Evolutionary conservation across 2,329 filamentous ascomycete genomes (phyloP).

Genomic region (Anthostomella pinea): DNA sequence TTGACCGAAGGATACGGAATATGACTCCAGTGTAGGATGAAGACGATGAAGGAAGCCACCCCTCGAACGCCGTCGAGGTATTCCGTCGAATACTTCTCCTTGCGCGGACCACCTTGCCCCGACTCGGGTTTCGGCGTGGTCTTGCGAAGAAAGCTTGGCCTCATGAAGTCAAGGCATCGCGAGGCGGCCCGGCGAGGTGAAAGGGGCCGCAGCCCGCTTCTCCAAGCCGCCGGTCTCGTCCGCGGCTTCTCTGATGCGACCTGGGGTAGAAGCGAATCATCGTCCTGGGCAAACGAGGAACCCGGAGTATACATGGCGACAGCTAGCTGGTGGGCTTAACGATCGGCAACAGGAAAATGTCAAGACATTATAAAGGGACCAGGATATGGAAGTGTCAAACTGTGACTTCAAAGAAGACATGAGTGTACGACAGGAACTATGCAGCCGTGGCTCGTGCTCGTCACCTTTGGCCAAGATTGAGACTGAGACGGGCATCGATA

Average conservation of each 20-base stretch:
- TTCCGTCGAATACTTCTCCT: conserved; percentile 31
- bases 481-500: too few relatives aligned
- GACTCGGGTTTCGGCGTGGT: conserved; percentile 12
- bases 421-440: too few relatives aligned
- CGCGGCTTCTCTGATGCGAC: conserved; percentile 8
- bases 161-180: conserved; percentile 21
- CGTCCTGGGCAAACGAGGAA: conserved; percentile 19
- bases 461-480: too few relatives aligned
- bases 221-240: conserved; percentile 5
- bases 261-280: conserved; percentile 24
- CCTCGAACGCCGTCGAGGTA: conserved; percentile 41
- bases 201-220: conserved; percentile 1
- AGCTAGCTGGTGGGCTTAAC: too few relatives aligned
- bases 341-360: too few relatives aligned
- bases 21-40: conserved; percentile 37
- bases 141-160: conserved; percentile 28
- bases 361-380: conserved; percentile 1
- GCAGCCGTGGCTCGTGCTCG: too few relatives aligned
- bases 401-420: too few relatives aligned
- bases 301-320: conserved; percentile 17
- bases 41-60: conserved; percentile 39
- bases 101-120: conserved; percentile 11
- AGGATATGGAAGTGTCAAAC: too few relatives aligned
- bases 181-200: conserved; percentile 15
- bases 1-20: conserved; percentile 28